These are phyloP conservation scores for Fraxinus platypoda DNA, from an alignment of 305 asterid genomes.

Conservation along the genomic window DNA sequence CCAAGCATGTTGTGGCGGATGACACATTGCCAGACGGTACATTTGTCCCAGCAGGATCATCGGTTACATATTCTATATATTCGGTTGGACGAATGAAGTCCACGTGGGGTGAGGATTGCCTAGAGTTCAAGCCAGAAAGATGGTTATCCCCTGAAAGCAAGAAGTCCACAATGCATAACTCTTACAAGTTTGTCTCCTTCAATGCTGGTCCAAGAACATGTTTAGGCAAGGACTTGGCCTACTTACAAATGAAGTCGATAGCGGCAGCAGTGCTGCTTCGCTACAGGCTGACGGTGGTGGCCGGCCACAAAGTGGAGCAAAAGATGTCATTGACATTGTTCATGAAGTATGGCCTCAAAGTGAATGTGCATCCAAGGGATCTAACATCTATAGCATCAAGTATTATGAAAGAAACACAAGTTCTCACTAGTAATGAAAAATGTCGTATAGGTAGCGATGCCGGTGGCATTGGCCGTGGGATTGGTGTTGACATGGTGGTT, in stretches of 20 bases:
- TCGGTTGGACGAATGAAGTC: slow-evolving; percentile 83
- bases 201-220: slow-evolving; percentile 89
- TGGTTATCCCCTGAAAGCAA: slow-evolving; percentile 51
- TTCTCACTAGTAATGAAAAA: background rate
- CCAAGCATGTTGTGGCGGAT: slow-evolving; percentile 70
- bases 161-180: slow-evolving; percentile 56
- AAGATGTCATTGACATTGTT: slow-evolving; percentile 86
- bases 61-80: slow-evolving; percentile 76
- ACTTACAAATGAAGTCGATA: slow-evolving; percentile 86
- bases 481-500: slow-evolving; percentile 29
- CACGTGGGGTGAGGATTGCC: slow-evolving; percentile 80
- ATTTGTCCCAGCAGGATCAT: slow-evolving; percentile 78
- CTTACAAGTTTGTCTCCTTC: slow-evolving; percentile 74
- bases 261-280: slow-evolving; percentile 78
- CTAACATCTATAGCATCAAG: slow-evolving; percentile 32
- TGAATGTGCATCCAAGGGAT: slow-evolving; percentile 55
- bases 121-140: slow-evolving; percentile 77
- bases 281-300: slow-evolving; percentile 54
- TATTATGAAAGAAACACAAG: slow-evolving; percentile 11
- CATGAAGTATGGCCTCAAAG: slow-evolving; percentile 80
- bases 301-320: slow-evolving; percentile 76
- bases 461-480: slow-evolving; percentile 11
- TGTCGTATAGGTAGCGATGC: slow-evolving; percentile 1
- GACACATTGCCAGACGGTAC: slow-evolving; percentile 82
- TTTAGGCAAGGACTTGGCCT: slow-evolving; percentile 83